These are phyloP conservation scores for Helenozyma rhizophorensis DNA, from an alignment of 805 yeast genomes.

Conservation along the genomic window DNA sequence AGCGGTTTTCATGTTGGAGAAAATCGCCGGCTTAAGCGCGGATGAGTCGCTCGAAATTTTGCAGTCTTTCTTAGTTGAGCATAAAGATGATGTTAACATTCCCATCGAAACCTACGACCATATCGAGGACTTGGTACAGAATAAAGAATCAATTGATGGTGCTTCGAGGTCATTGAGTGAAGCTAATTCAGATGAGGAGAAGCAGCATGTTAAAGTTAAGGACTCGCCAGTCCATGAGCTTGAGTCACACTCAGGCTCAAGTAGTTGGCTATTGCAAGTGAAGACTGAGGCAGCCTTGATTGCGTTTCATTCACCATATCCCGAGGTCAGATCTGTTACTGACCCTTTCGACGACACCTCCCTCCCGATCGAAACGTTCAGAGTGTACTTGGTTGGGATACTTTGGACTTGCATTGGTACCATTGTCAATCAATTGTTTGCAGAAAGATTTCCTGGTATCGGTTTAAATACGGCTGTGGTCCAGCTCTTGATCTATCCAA, in stretches of 20 bases:
- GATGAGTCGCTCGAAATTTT: slow-evolving; percentile 41
- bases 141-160: too few species aligned
- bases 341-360: slow-evolving; percentile 37
- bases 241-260: too few species aligned
- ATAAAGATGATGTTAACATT: slow-evolving; percentile 46
- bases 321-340: slow-evolving; percentile 37
- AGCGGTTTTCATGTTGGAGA: slow-evolving; percentile 39
- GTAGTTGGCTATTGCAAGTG: slow-evolving; percentile 26
- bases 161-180: too few species aligned
- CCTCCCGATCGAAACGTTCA: slow-evolving; percentile 32
- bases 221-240: slow-evolving; percentile 9
- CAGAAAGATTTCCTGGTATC: slow-evolving; percentile 15
- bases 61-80: slow-evolving; percentile 34
- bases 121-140: slow-evolving; percentile 16
- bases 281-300: slow-evolving; percentile 33
- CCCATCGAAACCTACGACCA: slow-evolving; percentile 33
- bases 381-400: slow-evolving; percentile 22
- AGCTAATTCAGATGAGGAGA: too few species aligned
- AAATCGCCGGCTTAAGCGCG: slow-evolving; percentile 28
- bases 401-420: slow-evolving; percentile 27
- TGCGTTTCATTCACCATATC: slow-evolving; percentile 38
- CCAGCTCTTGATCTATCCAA: slow-evolving; percentile 16
- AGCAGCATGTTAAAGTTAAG: background rate
- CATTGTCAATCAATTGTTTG: slow-evolving; percentile 15
- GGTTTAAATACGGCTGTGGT: slow-evolving; percentile 11